Evolutionary conservation across 2,329 filamentous ascomycete species (phyloP).

Genomic region (Colletotrichum tabaci): DNA sequence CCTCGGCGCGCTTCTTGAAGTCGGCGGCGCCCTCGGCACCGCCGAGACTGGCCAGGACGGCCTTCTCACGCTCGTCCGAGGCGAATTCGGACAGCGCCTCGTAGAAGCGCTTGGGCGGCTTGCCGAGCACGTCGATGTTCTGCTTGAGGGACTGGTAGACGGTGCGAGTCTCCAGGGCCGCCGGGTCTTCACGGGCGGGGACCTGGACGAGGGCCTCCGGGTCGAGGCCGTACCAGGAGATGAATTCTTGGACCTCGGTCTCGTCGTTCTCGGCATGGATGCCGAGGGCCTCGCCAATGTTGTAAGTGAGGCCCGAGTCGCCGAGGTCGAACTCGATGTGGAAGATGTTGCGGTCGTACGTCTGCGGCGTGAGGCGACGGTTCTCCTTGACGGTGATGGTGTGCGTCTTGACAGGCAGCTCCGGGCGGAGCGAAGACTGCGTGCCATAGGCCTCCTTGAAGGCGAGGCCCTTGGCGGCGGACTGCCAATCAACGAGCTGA

Average conservation of each 20-base stretch:
- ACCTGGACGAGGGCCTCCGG: slow-evolving; percentile 91
- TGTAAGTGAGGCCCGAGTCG: slow-evolving; percentile 90
- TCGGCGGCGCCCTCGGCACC: slow-evolving; percentile 86
- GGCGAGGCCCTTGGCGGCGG: slow-evolving; percentile 86
- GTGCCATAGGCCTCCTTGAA: slow-evolving; percentile 97
- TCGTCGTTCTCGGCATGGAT: slow-evolving; percentile 96
- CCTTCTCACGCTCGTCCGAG: slow-evolving; percentile 85
- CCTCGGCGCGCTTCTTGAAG: slow-evolving; percentile 92
- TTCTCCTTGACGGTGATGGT: slow-evolving; percentile 96
- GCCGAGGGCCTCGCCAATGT: slow-evolving; percentile 96
- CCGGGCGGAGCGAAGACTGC: slow-evolving; percentile 81
- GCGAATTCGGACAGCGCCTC: slow-evolving; percentile 91
- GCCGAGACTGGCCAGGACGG: slow-evolving; percentile 82
- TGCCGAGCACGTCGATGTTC: slow-evolving; percentile 96
- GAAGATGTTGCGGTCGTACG: slow-evolving; percentile 99
- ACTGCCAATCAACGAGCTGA: slow-evolving; percentile 82
- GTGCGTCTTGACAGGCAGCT: slow-evolving; percentile 87
- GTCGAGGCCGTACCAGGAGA: slow-evolving; percentile 89
- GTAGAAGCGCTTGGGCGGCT: slow-evolving; percentile 98
- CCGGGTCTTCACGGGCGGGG: slow-evolving; percentile 83
- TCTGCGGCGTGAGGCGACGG: slow-evolving; percentile 87
- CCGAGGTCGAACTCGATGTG: slow-evolving; percentile 99
- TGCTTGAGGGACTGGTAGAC: slow-evolving; percentile 92
- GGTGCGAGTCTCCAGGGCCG: slow-evolving; percentile 87
- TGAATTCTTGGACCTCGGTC: slow-evolving; percentile 84